Conservation (phyloP, 2,329 filamentous ascomycete species). For the Colletotrichum sp. region DNA sequence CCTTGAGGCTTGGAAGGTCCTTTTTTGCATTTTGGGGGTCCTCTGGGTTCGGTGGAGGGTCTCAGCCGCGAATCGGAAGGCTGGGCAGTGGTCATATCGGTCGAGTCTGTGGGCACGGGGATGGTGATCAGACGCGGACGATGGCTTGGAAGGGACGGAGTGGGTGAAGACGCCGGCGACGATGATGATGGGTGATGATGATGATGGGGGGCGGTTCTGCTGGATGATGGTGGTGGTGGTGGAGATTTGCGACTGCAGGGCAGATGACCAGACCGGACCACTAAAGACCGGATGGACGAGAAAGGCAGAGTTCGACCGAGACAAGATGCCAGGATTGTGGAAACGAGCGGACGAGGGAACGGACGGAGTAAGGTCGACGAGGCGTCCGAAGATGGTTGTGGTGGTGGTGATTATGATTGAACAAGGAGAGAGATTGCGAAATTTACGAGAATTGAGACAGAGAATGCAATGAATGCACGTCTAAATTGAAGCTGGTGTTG, state of each 20-base stretch:
- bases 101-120: slow-evolving; percentile 10
- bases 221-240: background rate
- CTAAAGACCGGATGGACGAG: background rate
- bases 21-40: background rate
- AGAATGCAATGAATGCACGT: slow-evolving; percentile 10
- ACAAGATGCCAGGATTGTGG: background rate
- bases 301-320: background rate
- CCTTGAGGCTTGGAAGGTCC: background rate
- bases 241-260: slow-evolving; percentile 1
- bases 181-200: background rate
- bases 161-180: background rate
- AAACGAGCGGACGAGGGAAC: background rate
- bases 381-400: background rate
- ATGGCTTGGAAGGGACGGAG: background rate
- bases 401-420: background rate
- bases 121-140: slow-evolving; percentile 13
- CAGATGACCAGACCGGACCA: background rate
- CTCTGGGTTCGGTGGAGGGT: background rate
- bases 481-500: background rate
- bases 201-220: background rate
- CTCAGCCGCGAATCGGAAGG: slow-evolving; percentile 5
- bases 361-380: background rate
- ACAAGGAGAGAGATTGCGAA: slow-evolving; percentile 21
- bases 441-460: background rate
- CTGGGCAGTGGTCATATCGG: background rate